Percentiles rank a stretch among this genome's conserved stretches.
These are phyloP conservation scores for Nicotiana otophora DNA, from an alignment of 257 asterid genomes.

Conservation along the genomic window DNA sequence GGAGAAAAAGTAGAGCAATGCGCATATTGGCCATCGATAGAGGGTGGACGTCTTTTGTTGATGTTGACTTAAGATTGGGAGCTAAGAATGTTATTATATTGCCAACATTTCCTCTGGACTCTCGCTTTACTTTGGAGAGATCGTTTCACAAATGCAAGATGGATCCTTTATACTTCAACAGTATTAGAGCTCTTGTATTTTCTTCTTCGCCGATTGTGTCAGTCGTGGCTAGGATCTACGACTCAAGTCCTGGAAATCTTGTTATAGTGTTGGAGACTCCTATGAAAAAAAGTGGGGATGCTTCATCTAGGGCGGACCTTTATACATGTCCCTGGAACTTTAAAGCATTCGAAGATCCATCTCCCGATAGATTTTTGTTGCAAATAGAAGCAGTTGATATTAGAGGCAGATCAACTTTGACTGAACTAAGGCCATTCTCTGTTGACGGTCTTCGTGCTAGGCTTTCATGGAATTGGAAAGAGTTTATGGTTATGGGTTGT, in stretches of 20 bases:
- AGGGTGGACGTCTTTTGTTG: slow-evolving; percentile 71
- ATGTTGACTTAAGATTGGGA: slow-evolving; percentile 54
- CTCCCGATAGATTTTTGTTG: slow-evolving; percentile 65
- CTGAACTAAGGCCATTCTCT: slow-evolving; percentile 80
- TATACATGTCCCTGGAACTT: slow-evolving; percentile 70
- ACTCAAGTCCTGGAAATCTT: slow-evolving; percentile 54
- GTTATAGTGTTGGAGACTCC: slow-evolving; percentile 52
- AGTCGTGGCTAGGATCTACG: slow-evolving; percentile 75
- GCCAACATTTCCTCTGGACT: slow-evolving; percentile 84
- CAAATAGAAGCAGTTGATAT: slow-evolving; percentile 70
- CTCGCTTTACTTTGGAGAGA: slow-evolving; percentile 44
- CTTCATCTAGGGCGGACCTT: slow-evolving; percentile 50
- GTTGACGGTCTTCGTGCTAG: slow-evolving; percentile 50
- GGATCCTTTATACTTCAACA: slow-evolving; percentile 33
- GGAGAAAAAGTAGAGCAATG: slow-evolving; percentile 80
- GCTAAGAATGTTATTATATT: slow-evolving; percentile 56
- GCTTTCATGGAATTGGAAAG: slow-evolving; percentile 71
- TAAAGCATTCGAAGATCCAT: slow-evolving; percentile 75
- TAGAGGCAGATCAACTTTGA: slow-evolving; percentile 47
- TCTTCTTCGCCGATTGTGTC: slow-evolving; percentile 61
- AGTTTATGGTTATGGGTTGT: slow-evolving; percentile 88
- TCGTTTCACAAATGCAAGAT: slow-evolving; percentile 33
- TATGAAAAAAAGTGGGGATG: slow-evolving; percentile 44
- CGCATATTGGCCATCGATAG: slow-evolving; percentile 80
- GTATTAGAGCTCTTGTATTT: slow-evolving; percentile 69